Percentiles rank a stretch among this genome's conserved stretches.
Conservation (phyloP, 2,329 filamentous ascomycete genomes). For the Ophiosphaerella narmari region DNA sequence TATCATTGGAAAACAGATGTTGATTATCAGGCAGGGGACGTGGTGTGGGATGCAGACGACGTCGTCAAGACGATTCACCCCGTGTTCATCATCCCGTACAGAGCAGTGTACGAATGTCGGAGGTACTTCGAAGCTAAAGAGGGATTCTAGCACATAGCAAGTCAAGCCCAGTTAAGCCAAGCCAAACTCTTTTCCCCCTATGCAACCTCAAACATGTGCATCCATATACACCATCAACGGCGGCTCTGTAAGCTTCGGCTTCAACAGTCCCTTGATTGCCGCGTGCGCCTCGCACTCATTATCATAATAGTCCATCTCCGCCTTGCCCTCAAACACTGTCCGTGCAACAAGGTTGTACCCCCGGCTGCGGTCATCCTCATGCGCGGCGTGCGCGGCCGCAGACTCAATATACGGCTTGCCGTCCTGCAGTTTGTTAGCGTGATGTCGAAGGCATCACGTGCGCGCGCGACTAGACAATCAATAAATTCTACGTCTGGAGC, state of each 20-base stretch:
- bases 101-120: conserved; percentile 67
- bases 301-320: conserved; percentile 75
- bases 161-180: neutral
- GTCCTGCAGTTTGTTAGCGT: conserved; percentile 54
- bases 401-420: conserved; percentile 72
- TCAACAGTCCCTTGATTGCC: conserved; percentile 50
- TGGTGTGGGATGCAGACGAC: conserved; percentile 71
- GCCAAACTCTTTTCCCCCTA: too few species aligned
- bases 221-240: conserved; percentile 40
- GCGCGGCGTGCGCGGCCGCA: conserved; percentile 58
- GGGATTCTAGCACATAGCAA: conserved; percentile 54
- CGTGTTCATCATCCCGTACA: conserved; percentile 80
- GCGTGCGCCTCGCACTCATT: conserved; percentile 61
- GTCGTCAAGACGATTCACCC: conserved; percentile 75
- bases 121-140: conserved; percentile 66
- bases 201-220: neutral
- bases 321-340: conserved; percentile 66
- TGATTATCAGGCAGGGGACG: conserved; percentile 55
- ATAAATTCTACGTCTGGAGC: too few species aligned
- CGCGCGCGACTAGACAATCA: too few species aligned
- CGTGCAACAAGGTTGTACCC: conserved; percentile 69
- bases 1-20: conserved; percentile 54
- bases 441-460: too few species aligned
- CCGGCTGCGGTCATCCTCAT: conserved; percentile 64
- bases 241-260: conserved; percentile 31